Percentiles rank a stretch among this genome's conserved stretches.
Conservation (phyloP, 345 rosid genomes). For the Tarenaya hassleriana region DNA sequence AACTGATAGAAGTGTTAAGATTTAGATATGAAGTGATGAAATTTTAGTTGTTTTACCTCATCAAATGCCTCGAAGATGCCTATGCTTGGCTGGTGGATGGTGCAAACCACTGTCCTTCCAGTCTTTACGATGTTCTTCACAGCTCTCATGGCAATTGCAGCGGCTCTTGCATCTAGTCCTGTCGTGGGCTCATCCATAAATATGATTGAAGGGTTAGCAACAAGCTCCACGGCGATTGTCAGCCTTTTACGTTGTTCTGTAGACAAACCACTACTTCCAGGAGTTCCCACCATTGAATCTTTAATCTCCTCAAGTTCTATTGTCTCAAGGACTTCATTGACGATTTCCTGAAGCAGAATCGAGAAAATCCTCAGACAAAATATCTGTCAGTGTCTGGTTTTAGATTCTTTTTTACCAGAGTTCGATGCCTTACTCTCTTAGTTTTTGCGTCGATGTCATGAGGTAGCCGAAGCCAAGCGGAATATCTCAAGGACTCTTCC, state of each 20-base stretch:
- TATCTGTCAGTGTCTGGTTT: background rate
- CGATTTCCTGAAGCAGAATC: conserved; percentile 24
- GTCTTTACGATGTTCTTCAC: conserved; percentile 38
- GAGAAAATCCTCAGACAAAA: conserved; percentile 5
- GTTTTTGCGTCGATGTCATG: conserved; percentile 25
- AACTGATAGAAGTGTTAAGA: background rate
- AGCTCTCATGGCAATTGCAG: conserved; percentile 46
- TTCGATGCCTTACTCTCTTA: conserved; percentile 11
- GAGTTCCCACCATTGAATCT: conserved; percentile 34
- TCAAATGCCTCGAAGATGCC: conserved; percentile 42
- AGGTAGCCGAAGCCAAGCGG: conserved; percentile 47
- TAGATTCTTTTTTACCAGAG: background rate
- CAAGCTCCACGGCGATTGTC: conserved; percentile 48
- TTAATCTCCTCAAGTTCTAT: conserved; percentile 39
- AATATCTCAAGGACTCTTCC: conserved; percentile 44
- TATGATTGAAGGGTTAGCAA: conserved; percentile 41
- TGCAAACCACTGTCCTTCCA: conserved; percentile 46
- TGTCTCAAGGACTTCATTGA: conserved; percentile 35
- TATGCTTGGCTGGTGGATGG: conserved; percentile 44
- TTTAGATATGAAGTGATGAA: background rate
- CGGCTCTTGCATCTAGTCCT: conserved; percentile 47
- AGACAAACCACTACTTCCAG: conserved; percentile 34
- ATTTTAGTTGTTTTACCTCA: conserved; percentile 25
- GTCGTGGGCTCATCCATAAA: conserved; percentile 52
- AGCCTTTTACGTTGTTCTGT: conserved; percentile 45